These are phyloP conservation scores for Solanum ossicruentum DNA, from an alignment of 257 asterid genomes.

Conservation along the genomic window DNA sequence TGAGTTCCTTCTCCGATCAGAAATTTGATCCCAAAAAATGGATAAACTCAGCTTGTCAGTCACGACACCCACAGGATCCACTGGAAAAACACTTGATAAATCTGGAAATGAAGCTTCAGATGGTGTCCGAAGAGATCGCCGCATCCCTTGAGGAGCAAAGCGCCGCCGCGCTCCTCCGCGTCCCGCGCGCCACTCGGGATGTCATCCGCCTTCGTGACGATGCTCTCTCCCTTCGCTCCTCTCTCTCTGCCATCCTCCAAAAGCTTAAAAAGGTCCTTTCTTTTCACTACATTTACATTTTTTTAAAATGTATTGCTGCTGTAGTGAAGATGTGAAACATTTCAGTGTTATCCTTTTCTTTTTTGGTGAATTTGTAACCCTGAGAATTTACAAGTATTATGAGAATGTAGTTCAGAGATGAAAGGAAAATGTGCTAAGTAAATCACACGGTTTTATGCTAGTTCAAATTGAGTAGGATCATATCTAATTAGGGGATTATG, in stretches of 20 bases:
- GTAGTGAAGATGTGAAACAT: neutral
- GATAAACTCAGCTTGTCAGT: slow-evolving; percentile 78
- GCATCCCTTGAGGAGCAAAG: slow-evolving; percentile 94
- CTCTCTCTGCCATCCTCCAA: slow-evolving; percentile 69
- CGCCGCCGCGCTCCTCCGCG: slow-evolving; percentile 80
- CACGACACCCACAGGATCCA: slow-evolving; percentile 83
- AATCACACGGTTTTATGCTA: neutral
- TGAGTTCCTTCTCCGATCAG: slow-evolving; percentile 77
- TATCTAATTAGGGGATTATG: neutral
- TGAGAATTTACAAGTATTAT: neutral
- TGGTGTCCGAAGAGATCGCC: slow-evolving; percentile 94
- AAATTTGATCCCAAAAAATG: slow-evolving; percentile 93
- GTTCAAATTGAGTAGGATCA: neutral
- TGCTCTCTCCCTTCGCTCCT: slow-evolving; percentile 72
- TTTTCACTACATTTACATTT: neutral
- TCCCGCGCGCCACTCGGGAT: slow-evolving; percentile 89
- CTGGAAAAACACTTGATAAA: slow-evolving; percentile 86
- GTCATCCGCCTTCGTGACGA: slow-evolving; percentile 89
- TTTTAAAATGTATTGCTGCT: neutral
- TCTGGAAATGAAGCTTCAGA: slow-evolving; percentile 98
- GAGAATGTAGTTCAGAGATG: neutral
- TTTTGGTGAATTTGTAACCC: neutral
- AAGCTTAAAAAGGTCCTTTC: slow-evolving; percentile 58
- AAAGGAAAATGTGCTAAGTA: neutral
- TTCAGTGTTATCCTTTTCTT: neutral